Percentiles rank a stretch among this genome's conserved stretches.
phyloP scores from a whole-genome alignment of 306 rosid species.

The Castanea crenata region DNA sequence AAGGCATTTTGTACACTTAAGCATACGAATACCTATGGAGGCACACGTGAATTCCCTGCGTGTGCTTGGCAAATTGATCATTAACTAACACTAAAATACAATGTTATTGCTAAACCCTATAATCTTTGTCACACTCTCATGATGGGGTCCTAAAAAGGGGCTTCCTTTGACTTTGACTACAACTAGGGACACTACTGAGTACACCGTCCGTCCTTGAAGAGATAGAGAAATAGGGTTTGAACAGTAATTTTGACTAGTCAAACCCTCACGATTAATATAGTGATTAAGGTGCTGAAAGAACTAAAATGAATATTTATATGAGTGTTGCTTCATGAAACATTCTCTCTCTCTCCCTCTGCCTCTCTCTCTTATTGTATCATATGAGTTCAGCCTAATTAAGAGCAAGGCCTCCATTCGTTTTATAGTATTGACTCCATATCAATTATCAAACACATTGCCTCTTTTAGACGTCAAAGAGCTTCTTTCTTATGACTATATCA shows the following conservation, averaged over 20 bases:
- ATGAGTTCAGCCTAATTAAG: too few relatives aligned
- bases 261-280: not conserved
- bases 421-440: too few relatives aligned
- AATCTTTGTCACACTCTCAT: slow-evolving; percentile 11
- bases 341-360: too few relatives aligned
- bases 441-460: too few relatives aligned
- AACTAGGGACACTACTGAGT: not conserved
- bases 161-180: slow-evolving; percentile 3
- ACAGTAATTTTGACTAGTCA: not conserved
- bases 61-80: not conserved
- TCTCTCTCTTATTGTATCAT: too few relatives aligned
- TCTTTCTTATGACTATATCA: too few relatives aligned
- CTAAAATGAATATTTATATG: too few relatives aligned
- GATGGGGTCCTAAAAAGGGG: not conserved
- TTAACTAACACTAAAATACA: not conserved
- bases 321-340: too few relatives aligned
- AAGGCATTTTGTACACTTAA: not conserved
- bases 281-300: too few relatives aligned
- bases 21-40: not conserved
- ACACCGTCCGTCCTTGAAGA: not conserved
- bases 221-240: not conserved
- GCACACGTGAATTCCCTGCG: not conserved
- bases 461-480: too few relatives aligned
- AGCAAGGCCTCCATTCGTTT: too few relatives aligned
- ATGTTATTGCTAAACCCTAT: not conserved